Evolutionary conservation across 2,329 filamentous ascomycete genomes (phyloP), one percentile per base, ranked within the genome.

Genomic region (Massarina eburnea): DNA sequence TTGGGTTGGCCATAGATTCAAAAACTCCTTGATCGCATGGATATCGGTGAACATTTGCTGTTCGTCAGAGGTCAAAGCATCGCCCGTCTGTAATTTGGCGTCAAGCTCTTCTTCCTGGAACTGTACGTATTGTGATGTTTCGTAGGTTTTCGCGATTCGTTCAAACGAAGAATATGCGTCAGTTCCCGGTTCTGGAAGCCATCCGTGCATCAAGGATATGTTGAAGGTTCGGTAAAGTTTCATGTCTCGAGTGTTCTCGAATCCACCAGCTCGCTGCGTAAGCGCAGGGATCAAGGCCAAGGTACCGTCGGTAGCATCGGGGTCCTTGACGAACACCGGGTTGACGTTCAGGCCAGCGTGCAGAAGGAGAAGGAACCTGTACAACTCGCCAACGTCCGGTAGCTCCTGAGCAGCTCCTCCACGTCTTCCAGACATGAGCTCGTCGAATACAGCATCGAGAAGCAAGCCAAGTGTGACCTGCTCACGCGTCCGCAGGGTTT

Each of bases 321-420:
- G 22, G 74, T 7, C 78, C 2, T 89, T 80, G 7, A 95, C 79
- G 53, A 96, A 94, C 17, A 88, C 83, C 2, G 94, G 94, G 55
- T 99, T 99, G 46, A 97, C 92, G 61, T 97, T 99, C 89, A 99
- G 96, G 29, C 94, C 94, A 0, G 91, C 97, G 58, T 96, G 90
- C 2, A 99, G 75, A 35, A 89, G 88, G 45, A 94, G 82, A 2
- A 99, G 76, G 62, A 99, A 99, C 6, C 80, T 79, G 67, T 96
- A 95, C 1, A 99, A 77, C 48, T 96, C 91, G 27, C 85, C 81
- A 8, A 97, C 86, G 65, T 97, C 94, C 0, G 92, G 92, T 19
- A 97, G 72, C 14, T 83, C 76, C 45, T 77, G 75, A 1, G 79
- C 79, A 26, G 85, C 81, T 38, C 82, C 81, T 0, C 82, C 84